Base-by-base conservation (phyloP, 139 green algal genomes). In the Medakamo hakoo region DNA sequence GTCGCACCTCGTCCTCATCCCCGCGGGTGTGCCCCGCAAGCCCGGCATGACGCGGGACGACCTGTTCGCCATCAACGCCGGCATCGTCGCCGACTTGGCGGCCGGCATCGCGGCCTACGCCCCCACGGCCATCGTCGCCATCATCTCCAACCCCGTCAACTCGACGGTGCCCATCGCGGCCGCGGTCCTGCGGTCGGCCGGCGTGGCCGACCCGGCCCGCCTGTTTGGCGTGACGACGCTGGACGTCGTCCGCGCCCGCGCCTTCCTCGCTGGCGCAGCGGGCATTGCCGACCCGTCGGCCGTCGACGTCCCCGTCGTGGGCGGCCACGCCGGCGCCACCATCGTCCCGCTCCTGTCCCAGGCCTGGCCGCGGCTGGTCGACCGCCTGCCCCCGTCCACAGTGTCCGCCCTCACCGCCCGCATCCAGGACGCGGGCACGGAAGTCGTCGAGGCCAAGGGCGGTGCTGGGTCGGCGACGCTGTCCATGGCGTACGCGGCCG, bases 61-160 rank as follows among this genome's bases (percentile, higher is more conserved):
- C 72, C 78, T 98, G 57, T 98, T 98, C 85, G 95, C 92, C 77
- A 96, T 93, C 72, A 98, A 98, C 69, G 88, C 88, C 24, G 86
- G 86, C 55, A 94, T 94, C 56, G 86, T 94, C 27, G 72, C 73
- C 40, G 72, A 62, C 2, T 76, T 94, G 55, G 64, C 60, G 20
- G 72, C 88, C 62, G 86, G 68, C 19, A 65, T 86, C 28, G 84
- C 78, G 18, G 78, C 83, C 68, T 75, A 82, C 64, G 92, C 86
- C 79, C 79, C 79, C 29, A n/a, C 72, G 24, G 86, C 86, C 21
- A 77, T 87, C 62, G 63, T 96, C 14, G 84, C 85, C 67, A 91
- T 95, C 71, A 99, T 99, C 75, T 93, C 84, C 68, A 99, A 99
- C 82, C 93, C 93, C 1, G 93, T 99, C 49, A 99, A 99, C 84